Base-by-base conservation (phyloP, 768 basidiomycete genomes). In the Candolleomyces eurysporus region DNA sequence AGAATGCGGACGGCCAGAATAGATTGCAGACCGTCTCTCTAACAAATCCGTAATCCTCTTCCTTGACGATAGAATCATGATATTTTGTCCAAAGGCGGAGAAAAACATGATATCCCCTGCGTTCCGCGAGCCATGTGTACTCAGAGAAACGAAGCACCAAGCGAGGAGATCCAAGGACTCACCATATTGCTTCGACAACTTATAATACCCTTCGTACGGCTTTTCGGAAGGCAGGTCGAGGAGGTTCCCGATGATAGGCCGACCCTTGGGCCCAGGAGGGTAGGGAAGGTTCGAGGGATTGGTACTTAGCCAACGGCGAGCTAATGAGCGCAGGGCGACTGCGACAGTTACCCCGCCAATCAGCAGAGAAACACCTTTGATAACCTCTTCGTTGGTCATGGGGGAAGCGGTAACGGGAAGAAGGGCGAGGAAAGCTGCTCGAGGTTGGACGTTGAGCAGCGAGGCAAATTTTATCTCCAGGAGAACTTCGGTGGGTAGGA, bases 1-100 rank as follows among this genome's bases (percentile, higher is more conserved):
- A 9, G 76, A 58, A 60, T 62, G 71, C 59, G 69, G 31, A 78
- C 63, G 48, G 30, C 54, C 50, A 39, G 58, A 62, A 19, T 57
- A 60, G 16, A 57, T 65, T n/a, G 32, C 21, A 21, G 61, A 54
- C 21, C 50, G 46, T 14, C 53, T 58, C 50, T 61, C 63, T 30
- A 65, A 59, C 2, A 65, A 31, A 31, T 65, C 61, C 32, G 31
- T 14, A 0, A 42, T 45, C 42, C 51, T 40, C 42, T 59, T 31
- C 51, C 40, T 8, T 14, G 32, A 55, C 3, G 57, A 45, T 7
- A 63, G 31, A 43, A 63, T 48, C 39, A 63, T 58, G 17, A 63
- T 54, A n/a, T 42, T 31, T 19, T 59, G 57, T 2, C 48, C 48
- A 36, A 63, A 54, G 16, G 59, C 58, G 6, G 48, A 36, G 32